Percentiles rank a stretch among this genome's conserved stretches.
Evolutionary conservation across 345 rosid species (phyloP).

Genomic region (Salix suchowensis): DNA sequence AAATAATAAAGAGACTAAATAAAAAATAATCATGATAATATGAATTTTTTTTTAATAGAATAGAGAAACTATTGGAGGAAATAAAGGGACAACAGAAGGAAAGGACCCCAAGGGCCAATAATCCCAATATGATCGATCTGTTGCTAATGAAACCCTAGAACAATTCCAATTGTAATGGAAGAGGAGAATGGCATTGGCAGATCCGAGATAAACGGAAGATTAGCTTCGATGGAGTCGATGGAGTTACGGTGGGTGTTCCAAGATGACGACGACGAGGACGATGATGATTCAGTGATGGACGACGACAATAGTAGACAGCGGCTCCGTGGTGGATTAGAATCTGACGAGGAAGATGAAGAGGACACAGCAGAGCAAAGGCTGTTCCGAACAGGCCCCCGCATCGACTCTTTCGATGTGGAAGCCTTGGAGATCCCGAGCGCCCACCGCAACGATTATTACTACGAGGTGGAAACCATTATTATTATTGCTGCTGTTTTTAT

Average conservation of each 20-base stretch:
- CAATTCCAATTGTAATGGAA: constrained; percentile 34
- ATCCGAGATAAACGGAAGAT: constrained; percentile 47
- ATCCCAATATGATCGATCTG: neutral
- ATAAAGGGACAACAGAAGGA: neutral
- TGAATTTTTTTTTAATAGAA: too few relatives aligned
- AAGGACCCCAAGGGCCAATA: neutral
- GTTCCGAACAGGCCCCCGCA: constrained; percentile 84
- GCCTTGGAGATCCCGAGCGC: constrained; percentile 93
- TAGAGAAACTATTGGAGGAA: neutral
- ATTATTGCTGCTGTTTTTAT: neutral
- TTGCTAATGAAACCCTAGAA: neutral
- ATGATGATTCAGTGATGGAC: constrained; percentile 53
- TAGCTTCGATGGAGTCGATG: constrained; percentile 64
- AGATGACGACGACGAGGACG: constrained; percentile 53
- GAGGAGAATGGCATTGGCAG: constrained; percentile 47
- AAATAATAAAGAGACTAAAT: too few relatives aligned
- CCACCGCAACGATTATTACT: constrained; percentile 58
- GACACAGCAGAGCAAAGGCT: constrained; percentile 65
- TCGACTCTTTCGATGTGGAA: constrained; percentile 93
- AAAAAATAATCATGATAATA: too few relatives aligned
- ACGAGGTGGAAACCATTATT: neutral
- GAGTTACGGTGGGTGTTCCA: constrained; percentile 97
- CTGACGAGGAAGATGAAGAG: constrained; percentile 70
- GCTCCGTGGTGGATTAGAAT: constrained; percentile 44
- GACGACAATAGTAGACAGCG: constrained; percentile 17